phyloP scores from a whole-genome alignment of 768 basidiomycete genomes.

The Tricholoma flavovirens region DNA sequence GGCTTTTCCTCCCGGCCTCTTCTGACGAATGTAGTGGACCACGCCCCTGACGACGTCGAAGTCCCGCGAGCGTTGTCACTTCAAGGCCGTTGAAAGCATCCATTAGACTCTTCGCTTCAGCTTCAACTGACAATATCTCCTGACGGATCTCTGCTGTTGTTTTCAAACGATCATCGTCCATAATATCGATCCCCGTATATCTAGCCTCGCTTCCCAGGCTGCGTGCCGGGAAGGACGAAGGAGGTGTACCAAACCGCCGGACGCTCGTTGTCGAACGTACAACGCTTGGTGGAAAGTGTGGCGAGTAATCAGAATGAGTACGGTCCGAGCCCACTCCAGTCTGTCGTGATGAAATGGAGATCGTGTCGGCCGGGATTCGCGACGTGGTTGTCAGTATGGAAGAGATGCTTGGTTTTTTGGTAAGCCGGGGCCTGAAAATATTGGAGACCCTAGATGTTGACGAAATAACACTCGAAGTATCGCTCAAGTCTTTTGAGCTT shows the following conservation, averaged over 20 bases:
- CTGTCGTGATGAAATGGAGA: constrained; percentile 42
- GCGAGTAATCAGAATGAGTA: constrained; percentile 22
- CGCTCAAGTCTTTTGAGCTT: constrained; percentile 38
- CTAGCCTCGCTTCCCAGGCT: constrained; percentile 32
- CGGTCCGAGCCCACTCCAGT: constrained; percentile 23
- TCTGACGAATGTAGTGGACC: constrained; percentile 1
- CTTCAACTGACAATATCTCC: constrained; percentile 65
- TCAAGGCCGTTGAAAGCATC: constrained; percentile 81
- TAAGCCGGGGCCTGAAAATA: constrained; percentile 34
- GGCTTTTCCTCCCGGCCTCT: constrained; percentile 11
- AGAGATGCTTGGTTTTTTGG: constrained; percentile 45
- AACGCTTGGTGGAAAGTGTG: constrained; percentile 26
- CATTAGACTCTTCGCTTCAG: constrained; percentile 62
- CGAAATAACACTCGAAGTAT: constrained; percentile 43
- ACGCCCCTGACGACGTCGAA: constrained; percentile 30
- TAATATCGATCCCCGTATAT: constrained; percentile 35
- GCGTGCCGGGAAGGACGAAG: constrained; percentile 49
- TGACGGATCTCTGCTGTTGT: constrained; percentile 58
- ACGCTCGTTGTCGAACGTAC: constrained; percentile 40
- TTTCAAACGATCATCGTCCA: constrained; percentile 53
- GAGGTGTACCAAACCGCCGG: constrained; percentile 47
- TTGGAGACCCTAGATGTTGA: constrained; percentile 32
- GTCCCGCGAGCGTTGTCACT: constrained; percentile 56
- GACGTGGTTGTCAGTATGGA: constrained; percentile 43
- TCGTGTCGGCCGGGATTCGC: constrained; percentile 28